phyloP scores from a whole-genome alignment of 2,329 filamentous ascomycete species.

The Colletotrichum brevisporum region DNA sequence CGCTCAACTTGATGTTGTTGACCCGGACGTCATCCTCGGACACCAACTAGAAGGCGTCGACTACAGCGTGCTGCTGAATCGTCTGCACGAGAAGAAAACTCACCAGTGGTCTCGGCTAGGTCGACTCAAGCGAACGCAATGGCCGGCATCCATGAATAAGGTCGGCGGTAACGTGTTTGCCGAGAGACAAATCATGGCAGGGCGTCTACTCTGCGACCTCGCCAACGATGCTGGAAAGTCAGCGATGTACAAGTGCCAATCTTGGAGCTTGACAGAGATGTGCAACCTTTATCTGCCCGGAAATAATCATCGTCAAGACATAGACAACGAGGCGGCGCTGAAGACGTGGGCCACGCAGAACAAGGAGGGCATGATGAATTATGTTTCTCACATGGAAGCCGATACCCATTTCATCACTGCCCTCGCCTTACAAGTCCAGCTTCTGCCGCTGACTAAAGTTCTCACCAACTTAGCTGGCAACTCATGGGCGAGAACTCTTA shows the following conservation, averaged over 20 bases:
- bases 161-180: constrained; percentile 92
- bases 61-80: constrained; percentile 89
- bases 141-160: constrained; percentile 90
- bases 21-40: constrained; percentile 94
- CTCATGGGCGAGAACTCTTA: constrained; percentile 96
- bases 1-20: constrained; percentile 87
- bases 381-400: constrained; percentile 91
- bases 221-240: constrained; percentile 98
- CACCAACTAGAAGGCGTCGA: constrained; percentile 98
- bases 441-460: constrained; percentile 94
- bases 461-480: constrained; percentile 97
- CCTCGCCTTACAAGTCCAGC: constrained; percentile 88
- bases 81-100: constrained; percentile 90
- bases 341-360: constrained; percentile 85
- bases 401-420: constrained; percentile 98
- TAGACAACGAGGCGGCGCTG: constrained; percentile 90
- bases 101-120: constrained; percentile 96
- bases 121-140: constrained; percentile 83
- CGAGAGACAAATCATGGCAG: constrained; percentile 90
- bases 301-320: constrained; percentile 80
- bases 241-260: constrained; percentile 96
- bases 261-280: constrained; percentile 99
- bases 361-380: constrained; percentile 90
- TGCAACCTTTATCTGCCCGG: constrained; percentile 88
- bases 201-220: constrained; percentile 91